Evolutionary conservation across 805 yeast species (phyloP).

Genomic region (Myxozyma monticola): DNA sequence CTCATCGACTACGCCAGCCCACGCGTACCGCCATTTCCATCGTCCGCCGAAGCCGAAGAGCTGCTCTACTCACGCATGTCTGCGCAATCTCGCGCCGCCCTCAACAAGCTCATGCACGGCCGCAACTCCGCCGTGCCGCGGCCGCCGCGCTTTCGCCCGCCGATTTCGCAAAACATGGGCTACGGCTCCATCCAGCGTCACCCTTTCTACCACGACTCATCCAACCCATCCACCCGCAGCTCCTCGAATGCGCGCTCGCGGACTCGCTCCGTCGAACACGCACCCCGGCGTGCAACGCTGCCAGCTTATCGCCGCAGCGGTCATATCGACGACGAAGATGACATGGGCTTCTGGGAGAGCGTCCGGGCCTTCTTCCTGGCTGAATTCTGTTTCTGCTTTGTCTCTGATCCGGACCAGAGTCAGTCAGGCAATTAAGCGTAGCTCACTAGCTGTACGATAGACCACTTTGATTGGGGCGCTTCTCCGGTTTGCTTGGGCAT

Average conservation of each 20-base stretch:
- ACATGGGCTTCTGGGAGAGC: slow-evolving; percentile 24
- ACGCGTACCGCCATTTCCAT: slow-evolving; percentile 30
- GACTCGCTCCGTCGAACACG: not conserved
- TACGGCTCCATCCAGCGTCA: slow-evolving; percentile 30
- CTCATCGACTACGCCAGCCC: slow-evolving; percentile 30
- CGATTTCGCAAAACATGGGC: slow-evolving; percentile 31
- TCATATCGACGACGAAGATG: slow-evolving; percentile 10
- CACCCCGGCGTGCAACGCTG: slow-evolving; percentile 15
- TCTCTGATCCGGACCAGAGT: not conserved
- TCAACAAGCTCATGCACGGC: slow-evolving; percentile 26
- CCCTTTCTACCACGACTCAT: slow-evolving; percentile 22
- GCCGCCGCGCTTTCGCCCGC: slow-evolving; percentile 30
- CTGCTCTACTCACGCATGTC: slow-evolving; percentile 30
- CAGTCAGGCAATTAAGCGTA: not conserved
- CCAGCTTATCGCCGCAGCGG: slow-evolving; percentile 12
- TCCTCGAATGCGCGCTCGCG: slow-evolving; percentile 10
- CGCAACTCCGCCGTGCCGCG: slow-evolving; percentile 21
- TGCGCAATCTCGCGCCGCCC: slow-evolving; percentile 29
- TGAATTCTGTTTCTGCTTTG: slow-evolving; percentile 26
- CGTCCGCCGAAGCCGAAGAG: slow-evolving; percentile 30
- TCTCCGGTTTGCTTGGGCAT: not conserved
- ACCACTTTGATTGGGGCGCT: not conserved
- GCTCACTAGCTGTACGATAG: not conserved
- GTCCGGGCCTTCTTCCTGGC: slow-evolving; percentile 18
- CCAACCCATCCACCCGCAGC: slow-evolving; percentile 9